Conservation (phyloP, 2,329 filamentous ascomycete species). For the Penicillium sp. region DNA sequence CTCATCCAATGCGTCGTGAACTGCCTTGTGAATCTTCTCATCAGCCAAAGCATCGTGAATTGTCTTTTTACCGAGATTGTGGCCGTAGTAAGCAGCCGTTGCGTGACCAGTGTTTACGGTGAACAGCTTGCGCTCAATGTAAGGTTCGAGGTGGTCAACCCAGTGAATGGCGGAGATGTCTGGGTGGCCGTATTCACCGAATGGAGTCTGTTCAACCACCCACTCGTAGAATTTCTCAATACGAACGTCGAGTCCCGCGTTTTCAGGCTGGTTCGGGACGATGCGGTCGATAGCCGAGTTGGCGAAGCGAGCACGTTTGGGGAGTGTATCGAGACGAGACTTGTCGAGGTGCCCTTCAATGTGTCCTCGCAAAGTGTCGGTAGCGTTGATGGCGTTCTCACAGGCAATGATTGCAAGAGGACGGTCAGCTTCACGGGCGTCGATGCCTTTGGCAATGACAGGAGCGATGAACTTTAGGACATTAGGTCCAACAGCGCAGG, state of each 20-base stretch:
- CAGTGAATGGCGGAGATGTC: constrained; percentile 85
- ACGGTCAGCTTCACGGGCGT: constrained; percentile 61
- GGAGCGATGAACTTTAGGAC: constrained; percentile 95
- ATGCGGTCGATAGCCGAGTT: constrained; percentile 99
- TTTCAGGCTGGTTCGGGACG: constrained; percentile 79
- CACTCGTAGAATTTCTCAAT: constrained; percentile 99
- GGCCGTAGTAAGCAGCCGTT: constrained; percentile 91
- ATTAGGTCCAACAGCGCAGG: constrained; percentile 94
- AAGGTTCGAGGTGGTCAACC: constrained; percentile 86
- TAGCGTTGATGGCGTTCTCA: constrained; percentile 95
- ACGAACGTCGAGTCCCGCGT: constrained; percentile 81
- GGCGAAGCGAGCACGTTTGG: constrained; percentile 78
- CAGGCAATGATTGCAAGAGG: constrained; percentile 93
- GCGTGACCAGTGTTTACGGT: constrained; percentile 98
- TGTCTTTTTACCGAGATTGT: constrained; percentile 78
- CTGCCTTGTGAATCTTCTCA: constrained; percentile 71
- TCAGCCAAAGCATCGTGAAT: constrained; percentile 88
- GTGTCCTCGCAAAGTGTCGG: constrained; percentile 76
- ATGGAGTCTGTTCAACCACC: constrained; percentile 88
- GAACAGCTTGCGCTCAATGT: constrained; percentile 98
- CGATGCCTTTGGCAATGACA: constrained; percentile 90
- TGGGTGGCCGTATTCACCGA: constrained; percentile 66
- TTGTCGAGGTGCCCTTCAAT: constrained; percentile 74
- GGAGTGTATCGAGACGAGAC: constrained; percentile 63
- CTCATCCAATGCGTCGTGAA: constrained; percentile 75